A percentile compares a stretch with the other conserved stretches of the same genome.
phyloP scores from a whole-genome alignment of 1,139 yeast species.

The Scheffersomyces illinoinensis region DNA sequence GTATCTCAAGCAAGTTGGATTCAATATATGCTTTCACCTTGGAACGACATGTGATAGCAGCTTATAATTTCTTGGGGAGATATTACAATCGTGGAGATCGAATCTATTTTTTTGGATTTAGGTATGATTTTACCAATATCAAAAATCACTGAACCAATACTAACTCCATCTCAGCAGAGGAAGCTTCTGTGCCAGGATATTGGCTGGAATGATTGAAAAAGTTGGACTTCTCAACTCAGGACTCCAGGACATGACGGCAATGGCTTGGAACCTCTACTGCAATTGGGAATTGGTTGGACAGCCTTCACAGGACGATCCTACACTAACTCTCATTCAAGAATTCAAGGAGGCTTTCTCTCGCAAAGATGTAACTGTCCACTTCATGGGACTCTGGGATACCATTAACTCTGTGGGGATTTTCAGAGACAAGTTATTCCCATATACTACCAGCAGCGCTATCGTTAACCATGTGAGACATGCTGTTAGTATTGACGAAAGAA shows the following conservation, averaged over 20 bases:
- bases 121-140: constrained; percentile 20
- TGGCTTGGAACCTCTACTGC: constrained; percentile 63
- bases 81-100: constrained; percentile 50
- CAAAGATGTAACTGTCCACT: constrained; percentile 43
- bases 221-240: constrained; percentile 59
- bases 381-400: constrained; percentile 69
- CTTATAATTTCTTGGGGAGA: constrained; percentile 52
- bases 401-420: constrained; percentile 64
- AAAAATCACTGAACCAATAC: neutral
- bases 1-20: constrained; percentile 33
- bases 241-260: constrained; percentile 50
- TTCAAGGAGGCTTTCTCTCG: constrained; percentile 55
- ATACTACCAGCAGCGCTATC: constrained; percentile 46
- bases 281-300: constrained; percentile 65
- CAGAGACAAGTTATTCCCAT: constrained; percentile 59
- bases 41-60: constrained; percentile 55
- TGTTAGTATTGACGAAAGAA: constrained; percentile 61
- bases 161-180: constrained; percentile 47
- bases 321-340: constrained; percentile 47
- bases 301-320: constrained; percentile 43
- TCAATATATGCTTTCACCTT: constrained; percentile 54
- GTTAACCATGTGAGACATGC: constrained; percentile 67
- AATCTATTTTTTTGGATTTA: constrained; percentile 59
- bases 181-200: constrained; percentile 61
- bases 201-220: constrained; percentile 63